These are phyloP conservation scores for Pleodorina starrii DNA, from an alignment of 139 green algal species.

Conservation along the genomic window DNA sequence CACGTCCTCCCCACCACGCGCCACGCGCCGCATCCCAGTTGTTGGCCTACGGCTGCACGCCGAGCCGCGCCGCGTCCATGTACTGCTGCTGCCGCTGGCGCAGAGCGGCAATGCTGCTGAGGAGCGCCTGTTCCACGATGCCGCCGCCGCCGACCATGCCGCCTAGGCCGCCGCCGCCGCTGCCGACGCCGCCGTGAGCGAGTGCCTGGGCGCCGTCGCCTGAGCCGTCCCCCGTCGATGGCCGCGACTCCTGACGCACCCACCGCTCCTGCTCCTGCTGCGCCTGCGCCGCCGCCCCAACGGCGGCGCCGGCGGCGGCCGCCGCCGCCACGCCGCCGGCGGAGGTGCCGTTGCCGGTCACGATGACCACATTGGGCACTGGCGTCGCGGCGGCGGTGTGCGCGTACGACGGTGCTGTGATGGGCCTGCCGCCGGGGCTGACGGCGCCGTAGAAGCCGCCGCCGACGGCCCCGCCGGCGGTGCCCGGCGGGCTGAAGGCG, in stretches of 20 bases:
- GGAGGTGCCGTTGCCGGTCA: background rate
- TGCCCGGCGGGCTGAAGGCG: background rate
- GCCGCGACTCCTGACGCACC: background rate
- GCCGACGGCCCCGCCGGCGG: background rate
- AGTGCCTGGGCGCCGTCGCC: background rate
- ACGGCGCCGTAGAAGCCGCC: background rate
- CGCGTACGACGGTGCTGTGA: slow-evolving; percentile 28
- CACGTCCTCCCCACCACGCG: no score
- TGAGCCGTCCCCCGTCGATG: background rate
- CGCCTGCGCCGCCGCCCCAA: background rate
- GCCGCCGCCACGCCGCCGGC: background rate
- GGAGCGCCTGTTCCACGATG: slow-evolving; percentile 20
- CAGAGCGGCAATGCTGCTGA: slow-evolving; percentile 52
- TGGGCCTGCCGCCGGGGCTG: background rate
- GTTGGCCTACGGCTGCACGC: slow-evolving; percentile 20
- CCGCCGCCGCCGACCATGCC: background rate
- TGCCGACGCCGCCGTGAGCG: background rate
- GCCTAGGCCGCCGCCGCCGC: background rate
- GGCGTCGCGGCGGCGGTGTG: background rate
- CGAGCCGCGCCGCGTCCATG: slow-evolving; percentile 40
- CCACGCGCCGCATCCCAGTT: background rate
- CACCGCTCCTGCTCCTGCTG: background rate
- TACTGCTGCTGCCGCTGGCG: slow-evolving; percentile 57
- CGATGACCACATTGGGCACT: slow-evolving; percentile 7
- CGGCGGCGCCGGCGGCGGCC: background rate